Evolutionary conservation across 2,329 filamentous ascomycete species (phyloP).

Genomic region (Aaosphaeria arxii): DNA sequence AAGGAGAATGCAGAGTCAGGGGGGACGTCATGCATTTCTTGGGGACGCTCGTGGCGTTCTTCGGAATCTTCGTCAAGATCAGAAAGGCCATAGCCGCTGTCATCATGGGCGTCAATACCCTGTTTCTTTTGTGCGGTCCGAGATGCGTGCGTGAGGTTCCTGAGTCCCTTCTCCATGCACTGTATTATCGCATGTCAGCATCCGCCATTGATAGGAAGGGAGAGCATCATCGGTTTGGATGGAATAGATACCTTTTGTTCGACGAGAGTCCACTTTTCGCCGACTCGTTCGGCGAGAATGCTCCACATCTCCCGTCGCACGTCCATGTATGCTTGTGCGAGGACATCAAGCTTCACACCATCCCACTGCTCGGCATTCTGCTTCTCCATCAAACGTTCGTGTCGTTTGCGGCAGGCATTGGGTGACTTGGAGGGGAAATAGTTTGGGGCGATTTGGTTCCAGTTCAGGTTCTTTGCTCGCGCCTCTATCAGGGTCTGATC

Average conservation of each 20-base stretch:
- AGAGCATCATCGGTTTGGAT: slow-evolving; percentile 1
- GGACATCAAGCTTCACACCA: slow-evolving; percentile 66
- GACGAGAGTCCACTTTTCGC: slow-evolving; percentile 62
- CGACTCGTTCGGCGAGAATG: slow-evolving; percentile 61
- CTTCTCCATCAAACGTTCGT: slow-evolving; percentile 79
- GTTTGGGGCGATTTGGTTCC: slow-evolving; percentile 73
- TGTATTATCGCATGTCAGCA: slow-evolving; percentile 32
- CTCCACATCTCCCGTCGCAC: slow-evolving; percentile 81
- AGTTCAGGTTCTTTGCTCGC: slow-evolving; percentile 74
- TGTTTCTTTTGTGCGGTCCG: slow-evolving; percentile 65
- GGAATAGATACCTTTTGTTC: slow-evolving; percentile 67
- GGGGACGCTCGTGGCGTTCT: slow-evolving; percentile 30
- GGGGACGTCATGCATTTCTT: slow-evolving; percentile 17
- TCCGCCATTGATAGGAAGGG: slow-evolving; percentile 5
- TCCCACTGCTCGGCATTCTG: slow-evolving; percentile 75
- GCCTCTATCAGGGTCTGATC: slow-evolving; percentile 71
- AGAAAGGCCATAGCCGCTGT: slow-evolving; percentile 64
- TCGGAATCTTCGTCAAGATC: slow-evolving; percentile 46
- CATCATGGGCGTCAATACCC: slow-evolving; percentile 55
- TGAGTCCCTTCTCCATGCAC: slow-evolving; percentile 82
- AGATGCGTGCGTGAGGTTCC: slow-evolving; percentile 71
- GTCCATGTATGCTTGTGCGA: slow-evolving; percentile 76
- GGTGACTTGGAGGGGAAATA: slow-evolving; percentile 74
- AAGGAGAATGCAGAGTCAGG: background rate
- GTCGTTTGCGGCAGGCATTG: slow-evolving; percentile 86